Evolutionary conservation across 371 early-diverging fungal genomes (phyloP).

Genomic region (Scutellospora calospora): DNA sequence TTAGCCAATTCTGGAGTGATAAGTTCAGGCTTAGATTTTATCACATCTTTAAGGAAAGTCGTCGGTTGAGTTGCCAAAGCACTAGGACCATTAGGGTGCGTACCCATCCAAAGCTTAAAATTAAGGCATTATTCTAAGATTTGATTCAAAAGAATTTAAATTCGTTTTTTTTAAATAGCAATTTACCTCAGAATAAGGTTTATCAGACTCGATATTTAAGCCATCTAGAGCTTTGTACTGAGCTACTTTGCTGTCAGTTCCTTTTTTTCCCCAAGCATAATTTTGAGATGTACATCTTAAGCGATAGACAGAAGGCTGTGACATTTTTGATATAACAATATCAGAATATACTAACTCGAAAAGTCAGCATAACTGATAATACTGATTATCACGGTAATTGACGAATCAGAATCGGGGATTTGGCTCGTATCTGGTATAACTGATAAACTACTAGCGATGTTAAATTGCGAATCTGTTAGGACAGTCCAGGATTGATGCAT

Average conservation of each 20-base stretch:
- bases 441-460: too few species aligned
- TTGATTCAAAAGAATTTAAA: background rate
- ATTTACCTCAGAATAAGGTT: conserved; percentile 91
- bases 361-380: too few species aligned
- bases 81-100: conserved; percentile 91
- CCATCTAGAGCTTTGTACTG: conserved; percentile 67
- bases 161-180: background rate
- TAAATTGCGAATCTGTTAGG: too few species aligned
- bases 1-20: conserved; percentile 62
- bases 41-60: conserved; percentile 62
- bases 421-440: too few species aligned
- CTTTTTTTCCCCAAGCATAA: conserved; percentile 98
- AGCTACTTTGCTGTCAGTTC: conserved; percentile 84
- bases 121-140: background rate
- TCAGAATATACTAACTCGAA: too few species aligned
- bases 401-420: too few species aligned
- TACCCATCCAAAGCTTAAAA: conserved; percentile 95
- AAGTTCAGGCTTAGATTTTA: conserved; percentile 57
- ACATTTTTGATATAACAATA: too few species aligned
- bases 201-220: conserved; percentile 62
- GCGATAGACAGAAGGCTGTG: conserved; percentile 44
- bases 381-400: too few species aligned
- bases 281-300: conserved; percentile 73
- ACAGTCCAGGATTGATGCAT: too few species aligned
- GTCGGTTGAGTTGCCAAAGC: conserved; percentile 42